A percentile compares a stretch with the other conserved stretches of the same genome.
Evolutionary conservation across 2,329 filamentous ascomycete species (phyloP).

Genomic region (Penicillium sp.): DNA sequence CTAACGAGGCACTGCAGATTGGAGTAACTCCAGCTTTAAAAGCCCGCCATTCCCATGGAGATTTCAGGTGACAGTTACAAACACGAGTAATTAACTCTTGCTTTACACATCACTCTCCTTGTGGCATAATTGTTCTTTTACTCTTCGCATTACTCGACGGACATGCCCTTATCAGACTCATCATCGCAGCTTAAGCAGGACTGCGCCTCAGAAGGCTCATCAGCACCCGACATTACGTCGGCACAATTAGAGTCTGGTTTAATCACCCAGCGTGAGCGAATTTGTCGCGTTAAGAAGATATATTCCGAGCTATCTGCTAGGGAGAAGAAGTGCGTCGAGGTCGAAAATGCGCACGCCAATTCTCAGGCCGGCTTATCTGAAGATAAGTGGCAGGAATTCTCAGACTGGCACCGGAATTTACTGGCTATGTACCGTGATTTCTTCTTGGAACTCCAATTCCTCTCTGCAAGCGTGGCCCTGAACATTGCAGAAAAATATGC

Average conservation of each 20-base stretch:
- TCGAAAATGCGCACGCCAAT: constrained; percentile 44
- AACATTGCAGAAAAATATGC: constrained; percentile 71
- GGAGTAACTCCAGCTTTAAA: too few species aligned
- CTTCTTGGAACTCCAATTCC: constrained; percentile 81
- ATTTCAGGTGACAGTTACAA: too few species aligned
- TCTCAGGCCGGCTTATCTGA: too few species aligned
- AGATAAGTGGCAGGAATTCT: too few species aligned
- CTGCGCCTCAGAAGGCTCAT: background rate
- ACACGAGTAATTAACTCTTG: too few species aligned
- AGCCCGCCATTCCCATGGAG: too few species aligned
- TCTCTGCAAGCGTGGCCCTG: constrained; percentile 63
- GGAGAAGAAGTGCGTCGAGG: constrained; percentile 78
- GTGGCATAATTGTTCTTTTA: too few species aligned
- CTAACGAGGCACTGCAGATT: too few species aligned
- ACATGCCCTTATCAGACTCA: too few species aligned
- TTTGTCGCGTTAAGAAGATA: constrained; percentile 60
- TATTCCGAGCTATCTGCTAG: constrained; percentile 81
- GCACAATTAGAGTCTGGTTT: background rate
- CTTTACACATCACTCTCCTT: too few species aligned
- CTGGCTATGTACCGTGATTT: constrained; percentile 81
- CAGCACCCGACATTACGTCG: background rate
- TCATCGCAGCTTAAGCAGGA: background rate
- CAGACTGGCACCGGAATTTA: constrained; percentile 74
- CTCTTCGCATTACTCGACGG: too few species aligned
- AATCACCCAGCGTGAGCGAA: background rate